These are phyloP conservation scores for Inonotus obliquus DNA, from an alignment of 1,284 basidiomycete species.

Conservation along the genomic window DNA sequence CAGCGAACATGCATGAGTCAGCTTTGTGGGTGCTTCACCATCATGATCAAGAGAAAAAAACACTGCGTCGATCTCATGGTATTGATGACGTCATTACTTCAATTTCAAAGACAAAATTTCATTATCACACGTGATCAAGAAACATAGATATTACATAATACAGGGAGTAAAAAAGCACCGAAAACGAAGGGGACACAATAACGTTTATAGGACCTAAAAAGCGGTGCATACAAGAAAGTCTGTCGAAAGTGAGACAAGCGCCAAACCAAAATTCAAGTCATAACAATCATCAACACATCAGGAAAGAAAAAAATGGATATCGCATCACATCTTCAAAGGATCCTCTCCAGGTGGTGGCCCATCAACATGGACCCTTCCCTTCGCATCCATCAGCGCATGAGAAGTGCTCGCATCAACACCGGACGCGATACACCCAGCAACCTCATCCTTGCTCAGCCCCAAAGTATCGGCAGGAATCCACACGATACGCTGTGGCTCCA, in stretches of 20 bases:
- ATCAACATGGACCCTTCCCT: constrained; percentile 61
- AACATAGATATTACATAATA: too few relatives aligned
- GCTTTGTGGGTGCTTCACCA: background rate
- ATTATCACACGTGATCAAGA: too few relatives aligned
- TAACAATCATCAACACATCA: too few relatives aligned
- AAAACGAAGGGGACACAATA: too few relatives aligned
- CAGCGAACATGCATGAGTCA: background rate
- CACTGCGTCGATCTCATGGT: too few relatives aligned
- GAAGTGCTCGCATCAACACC: constrained; percentile 57
- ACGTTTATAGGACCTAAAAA: too few relatives aligned
- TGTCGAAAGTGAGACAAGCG: too few relatives aligned
- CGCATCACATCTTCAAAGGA: background rate
- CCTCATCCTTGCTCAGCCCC: constrained; percentile 51
- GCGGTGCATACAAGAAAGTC: too few relatives aligned
- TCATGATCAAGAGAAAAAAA: too few relatives aligned
- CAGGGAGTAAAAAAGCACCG: too few relatives aligned
- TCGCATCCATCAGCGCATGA: constrained; percentile 60
- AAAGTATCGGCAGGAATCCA: constrained; percentile 79
- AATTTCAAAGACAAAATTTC: too few relatives aligned
- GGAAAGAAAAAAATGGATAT: background rate
- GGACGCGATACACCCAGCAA: constrained; percentile 45
- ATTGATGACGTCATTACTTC: too few relatives aligned
- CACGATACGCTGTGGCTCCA: constrained; percentile 67
- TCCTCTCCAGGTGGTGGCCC: constrained; percentile 34
- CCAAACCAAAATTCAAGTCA: background rate